Base-by-base conservation (phyloP, 139 green algal genomes). In the Marvania coccoides region DNA sequence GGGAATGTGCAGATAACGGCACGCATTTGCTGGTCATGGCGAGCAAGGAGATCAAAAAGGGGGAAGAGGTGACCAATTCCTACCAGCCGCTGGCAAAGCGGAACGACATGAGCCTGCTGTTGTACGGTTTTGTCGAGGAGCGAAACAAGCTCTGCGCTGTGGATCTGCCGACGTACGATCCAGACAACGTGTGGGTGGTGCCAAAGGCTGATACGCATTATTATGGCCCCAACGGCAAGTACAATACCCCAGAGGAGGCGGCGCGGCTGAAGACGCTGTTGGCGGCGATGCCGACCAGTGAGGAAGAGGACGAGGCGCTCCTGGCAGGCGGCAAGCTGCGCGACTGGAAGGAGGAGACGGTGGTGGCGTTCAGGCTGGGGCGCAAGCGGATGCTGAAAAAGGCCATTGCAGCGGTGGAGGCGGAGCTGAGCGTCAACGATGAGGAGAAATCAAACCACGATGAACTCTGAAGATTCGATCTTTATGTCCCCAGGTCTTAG, bases 311-410 rank as follows among this genome's bases (percentile, higher is more conserved):
- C 34, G 10, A 29, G 39, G 14, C 15, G 33, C 47, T 68, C 34
- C 47, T 67, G 33, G 47, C n/a, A 24, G 59, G 42, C 14, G 59
- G 34, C 4, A 2, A 37, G 42, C 46, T 66, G 29, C 36, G 9
- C 1, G 2, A 3, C 33, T 68, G 61, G 61, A 36, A 40, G 61
- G 37, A 37, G 9, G 5, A 42, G 9, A 5, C 33, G 61, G 37
- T 68, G 38, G 39, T 68, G 40, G 10, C 24, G 5, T 68, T 68
- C 47, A 13, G 61, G 7, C 34, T 68, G 47, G 37, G 12, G 26
- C 47, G 61, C 47, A 68, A 68, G 61, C 33, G 24, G 1, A 37
- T 24, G 3, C 23, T 68, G 61, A 39, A 42, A 1, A 7, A n/a
- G 0, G 61, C 61, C 8, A 24, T 68, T 23, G 39, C 23, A 26